Evolutionary conservation across 768 basidiomycete genomes (phyloP).

Genomic region (Lactarius hatsudake): DNA sequence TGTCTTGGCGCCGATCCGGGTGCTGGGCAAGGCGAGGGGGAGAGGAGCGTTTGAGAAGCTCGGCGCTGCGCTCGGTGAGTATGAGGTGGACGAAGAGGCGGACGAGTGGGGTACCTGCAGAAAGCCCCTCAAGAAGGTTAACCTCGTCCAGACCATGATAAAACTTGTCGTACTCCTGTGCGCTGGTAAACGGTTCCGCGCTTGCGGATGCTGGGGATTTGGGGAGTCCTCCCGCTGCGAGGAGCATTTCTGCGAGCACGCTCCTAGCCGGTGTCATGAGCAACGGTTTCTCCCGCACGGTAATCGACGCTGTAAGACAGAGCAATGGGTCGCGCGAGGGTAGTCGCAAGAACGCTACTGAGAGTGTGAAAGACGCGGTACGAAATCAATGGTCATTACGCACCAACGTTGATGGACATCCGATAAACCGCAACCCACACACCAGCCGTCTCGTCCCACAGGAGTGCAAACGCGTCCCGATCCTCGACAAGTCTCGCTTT

Average conservation of each 20-base stretch:
- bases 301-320: conserved; percentile 81
- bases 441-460: conserved; percentile 59
- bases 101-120: conserved; percentile 44
- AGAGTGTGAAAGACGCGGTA: background rate
- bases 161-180: conserved; percentile 40
- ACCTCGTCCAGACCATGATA: conserved; percentile 60
- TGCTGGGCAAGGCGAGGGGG: conserved; percentile 57
- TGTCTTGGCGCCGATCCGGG: conserved; percentile 65
- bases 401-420: conserved; percentile 76
- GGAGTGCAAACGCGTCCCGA: conserved; percentile 56
- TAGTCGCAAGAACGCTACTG: conserved; percentile 51
- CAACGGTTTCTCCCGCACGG: conserved; percentile 77
- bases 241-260: conserved; percentile 36
- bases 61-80: conserved; percentile 39
- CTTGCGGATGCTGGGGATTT: conserved; percentile 36
- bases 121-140: conserved; percentile 63
- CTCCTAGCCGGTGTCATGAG: conserved; percentile 41
- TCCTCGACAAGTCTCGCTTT: conserved; percentile 20
- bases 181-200: conserved; percentile 30
- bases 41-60: conserved; percentile 38
- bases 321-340: conserved; percentile 70
- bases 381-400: conserved; percentile 33
- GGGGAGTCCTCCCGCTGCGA: conserved; percentile 35
- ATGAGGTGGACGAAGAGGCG: background rate
- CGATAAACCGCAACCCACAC: conserved; percentile 81